These are phyloP conservation scores for Lachancea kluyveri DNA, from an alignment of 805 yeast species.

Conservation along the genomic window DNA sequence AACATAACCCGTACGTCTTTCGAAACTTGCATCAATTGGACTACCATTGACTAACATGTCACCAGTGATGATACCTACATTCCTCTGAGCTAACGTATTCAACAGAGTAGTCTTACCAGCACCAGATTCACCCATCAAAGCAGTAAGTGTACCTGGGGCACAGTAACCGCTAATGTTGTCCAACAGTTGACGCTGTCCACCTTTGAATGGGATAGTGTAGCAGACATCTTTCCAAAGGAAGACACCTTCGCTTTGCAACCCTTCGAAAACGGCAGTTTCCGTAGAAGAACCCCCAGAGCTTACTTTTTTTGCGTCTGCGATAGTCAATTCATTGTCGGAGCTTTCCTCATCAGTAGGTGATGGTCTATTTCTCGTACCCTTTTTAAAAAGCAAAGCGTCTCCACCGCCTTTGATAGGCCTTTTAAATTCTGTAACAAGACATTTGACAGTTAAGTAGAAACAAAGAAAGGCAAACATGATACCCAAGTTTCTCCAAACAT, in stretches of 20 bases:
- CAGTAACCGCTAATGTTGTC: constrained; percentile 40
- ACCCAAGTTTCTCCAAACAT: constrained; percentile 81
- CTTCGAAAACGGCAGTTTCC: constrained; percentile 14
- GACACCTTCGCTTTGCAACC: constrained; percentile 25
- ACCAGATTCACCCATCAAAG: constrained; percentile 61
- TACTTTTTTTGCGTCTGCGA: constrained; percentile 7
- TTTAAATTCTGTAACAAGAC: constrained; percentile 19
- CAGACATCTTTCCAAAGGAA: constrained; percentile 31
- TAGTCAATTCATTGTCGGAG: constrained; percentile 8
- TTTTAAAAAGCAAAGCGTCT: constrained; percentile 43
- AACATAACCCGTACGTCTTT: constrained; percentile 50
- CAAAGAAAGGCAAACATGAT: constrained; percentile 43
- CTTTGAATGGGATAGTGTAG: constrained; percentile 31
- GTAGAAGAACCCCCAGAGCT: constrained; percentile 8
- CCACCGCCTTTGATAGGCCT: constrained; percentile 29
- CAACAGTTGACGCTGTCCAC: constrained; percentile 47
- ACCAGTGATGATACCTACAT: constrained; percentile 49
- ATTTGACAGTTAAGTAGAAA: constrained; percentile 17
- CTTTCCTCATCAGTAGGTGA: constrained; percentile 16
- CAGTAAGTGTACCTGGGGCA: constrained; percentile 48
- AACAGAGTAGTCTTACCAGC: constrained; percentile 58
- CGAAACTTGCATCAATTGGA: constrained; percentile 44
- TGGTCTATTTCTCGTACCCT: constrained; percentile 34
- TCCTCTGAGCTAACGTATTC: constrained; percentile 47
- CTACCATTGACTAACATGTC: constrained; percentile 50